Percentiles rank a stretch among this genome's conserved stretches.
These are phyloP conservation scores for Fusarium citri DNA, from an alignment of 2,329 filamentous ascomycete genomes.

Conservation along the genomic window DNA sequence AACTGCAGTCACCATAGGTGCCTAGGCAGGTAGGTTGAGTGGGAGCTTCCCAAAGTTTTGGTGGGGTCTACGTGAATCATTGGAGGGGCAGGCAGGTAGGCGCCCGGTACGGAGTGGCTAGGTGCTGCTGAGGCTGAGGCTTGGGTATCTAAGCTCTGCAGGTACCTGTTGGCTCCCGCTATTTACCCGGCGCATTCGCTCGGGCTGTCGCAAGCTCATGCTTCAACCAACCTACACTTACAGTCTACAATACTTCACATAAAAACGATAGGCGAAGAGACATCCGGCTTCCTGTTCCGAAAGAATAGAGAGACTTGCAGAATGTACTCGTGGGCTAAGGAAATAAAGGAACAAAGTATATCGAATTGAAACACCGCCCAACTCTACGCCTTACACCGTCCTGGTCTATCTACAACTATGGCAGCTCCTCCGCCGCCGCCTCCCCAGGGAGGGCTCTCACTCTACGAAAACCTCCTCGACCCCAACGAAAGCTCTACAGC, in stretches of 20 bases:
- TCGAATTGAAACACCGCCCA: background rate
- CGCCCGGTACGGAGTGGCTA: background rate
- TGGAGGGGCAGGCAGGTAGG: constrained; percentile 48
- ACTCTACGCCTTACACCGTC: background rate
- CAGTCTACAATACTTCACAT: background rate
- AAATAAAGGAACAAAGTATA: background rate
- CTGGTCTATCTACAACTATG: constrained; percentile 31
- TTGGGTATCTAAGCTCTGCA: background rate
- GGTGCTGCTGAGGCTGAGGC: constrained; percentile 1
- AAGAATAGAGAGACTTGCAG: background rate
- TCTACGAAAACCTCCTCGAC: constrained; percentile 88
- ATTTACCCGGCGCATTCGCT: constrained; percentile 48
- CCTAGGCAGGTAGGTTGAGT: constrained; percentile 1
- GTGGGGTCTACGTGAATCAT: constrained; percentile 47
- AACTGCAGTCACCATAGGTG: constrained; percentile 16
- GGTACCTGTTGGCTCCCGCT: constrained; percentile 32
- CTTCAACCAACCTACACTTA: background rate
- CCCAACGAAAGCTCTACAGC: constrained; percentile 59
- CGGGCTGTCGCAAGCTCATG: background rate
- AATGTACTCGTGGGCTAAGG: background rate
- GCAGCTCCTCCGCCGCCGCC: constrained; percentile 51
- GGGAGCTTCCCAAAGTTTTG: constrained; percentile 43
- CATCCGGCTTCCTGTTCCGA: background rate
- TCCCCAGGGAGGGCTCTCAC: constrained; percentile 69
- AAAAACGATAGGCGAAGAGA: background rate